These are phyloP conservation scores for Schwanniomyces etchellsii DNA, from an alignment of 1,139 yeast genomes.

Conservation along the genomic window DNA sequence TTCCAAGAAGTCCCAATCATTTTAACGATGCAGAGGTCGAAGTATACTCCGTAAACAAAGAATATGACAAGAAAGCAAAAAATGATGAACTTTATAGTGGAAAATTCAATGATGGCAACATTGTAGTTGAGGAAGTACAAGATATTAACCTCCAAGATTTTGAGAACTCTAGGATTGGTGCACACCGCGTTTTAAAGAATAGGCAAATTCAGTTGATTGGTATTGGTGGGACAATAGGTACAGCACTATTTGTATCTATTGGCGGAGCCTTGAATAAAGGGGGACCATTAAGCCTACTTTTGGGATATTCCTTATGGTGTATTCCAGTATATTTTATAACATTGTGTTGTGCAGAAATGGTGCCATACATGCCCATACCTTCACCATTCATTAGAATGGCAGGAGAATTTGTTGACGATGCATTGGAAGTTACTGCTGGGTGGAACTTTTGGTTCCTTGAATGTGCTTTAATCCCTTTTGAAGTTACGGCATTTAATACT, in stretches of 20 bases:
- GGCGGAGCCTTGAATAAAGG: slow-evolving; percentile 38
- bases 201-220: slow-evolving; percentile 28
- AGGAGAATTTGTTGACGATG: slow-evolving; percentile 54
- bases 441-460: slow-evolving; percentile 79
- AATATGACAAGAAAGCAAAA: too few relatives aligned
- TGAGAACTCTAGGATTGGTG: too few relatives aligned
- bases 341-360: slow-evolving; percentile 78
- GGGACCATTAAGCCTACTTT: slow-evolving; percentile 45
- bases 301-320: slow-evolving; percentile 39
- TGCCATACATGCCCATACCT: slow-evolving; percentile 65
- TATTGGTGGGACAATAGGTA: slow-evolving; percentile 30
- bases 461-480: slow-evolving; percentile 74
- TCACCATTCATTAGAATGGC: slow-evolving; percentile 58
- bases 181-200: slow-evolving; percentile 18
- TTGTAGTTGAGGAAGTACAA: too few relatives aligned
- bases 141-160: too few relatives aligned
- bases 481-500: slow-evolving; percentile 73
- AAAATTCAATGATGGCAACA: too few relatives aligned
- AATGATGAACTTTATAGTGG: too few relatives aligned
- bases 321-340: slow-evolving; percentile 55
- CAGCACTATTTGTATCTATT: slow-evolving; percentile 39
- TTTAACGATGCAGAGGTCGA: too few relatives aligned
- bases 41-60: too few relatives aligned
- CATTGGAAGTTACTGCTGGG: slow-evolving; percentile 75
- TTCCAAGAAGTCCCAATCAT: too few relatives aligned